Evolutionary conservation across 2,329 filamentous ascomycete species (phyloP), one percentile per base, ranked within the genome.

Genomic region (Dendryphion nanum): DNA sequence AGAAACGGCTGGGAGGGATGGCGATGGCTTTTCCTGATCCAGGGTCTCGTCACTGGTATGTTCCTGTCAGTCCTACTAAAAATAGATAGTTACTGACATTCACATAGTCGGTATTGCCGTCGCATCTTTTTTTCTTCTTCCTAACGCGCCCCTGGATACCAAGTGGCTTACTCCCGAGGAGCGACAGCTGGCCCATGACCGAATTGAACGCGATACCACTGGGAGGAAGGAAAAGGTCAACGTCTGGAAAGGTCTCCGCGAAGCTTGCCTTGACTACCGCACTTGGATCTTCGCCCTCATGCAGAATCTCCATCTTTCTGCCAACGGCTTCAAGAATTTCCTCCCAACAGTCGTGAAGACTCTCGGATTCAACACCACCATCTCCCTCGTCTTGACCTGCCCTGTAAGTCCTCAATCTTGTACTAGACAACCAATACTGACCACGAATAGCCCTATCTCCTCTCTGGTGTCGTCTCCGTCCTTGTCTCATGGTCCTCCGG

Each of bases 141-240:
- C 55, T 2, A 44, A 58, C 31, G 31, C 38, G n/a, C 55, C 53
- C 2, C 50, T 64, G 1, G 54, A 60, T 2, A 73, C 70, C 1
- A 48, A 50, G 15, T 74, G 72, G 71, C 57, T 75, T 5, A 67
- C 49, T 2, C 58, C 53, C 0, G 64, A 67, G 2, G 69, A 77
- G 50, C 63, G 66, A 17, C 58, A 72, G 33, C 32, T 57, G 6
- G 53, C 55, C 2, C 48, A 58, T 16, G 32, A 45, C 19, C 47
- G 52, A 6, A 54, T 59, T 51, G 63, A 68, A 39, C 55, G 57
- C 19, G 75, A 79, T 40, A 76, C 72, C 59, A 33, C 68, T 56
- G 3, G 42, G 59, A 6, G 44, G 59, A 16, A 61, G 56, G 38
- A 45, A 33, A 41, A 35, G 7, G 39, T 42, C 18, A 45, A 46